phyloP scores from a whole-genome alignment of 768 basidiomycete species.

The Pisolithus microcarpus region DNA sequence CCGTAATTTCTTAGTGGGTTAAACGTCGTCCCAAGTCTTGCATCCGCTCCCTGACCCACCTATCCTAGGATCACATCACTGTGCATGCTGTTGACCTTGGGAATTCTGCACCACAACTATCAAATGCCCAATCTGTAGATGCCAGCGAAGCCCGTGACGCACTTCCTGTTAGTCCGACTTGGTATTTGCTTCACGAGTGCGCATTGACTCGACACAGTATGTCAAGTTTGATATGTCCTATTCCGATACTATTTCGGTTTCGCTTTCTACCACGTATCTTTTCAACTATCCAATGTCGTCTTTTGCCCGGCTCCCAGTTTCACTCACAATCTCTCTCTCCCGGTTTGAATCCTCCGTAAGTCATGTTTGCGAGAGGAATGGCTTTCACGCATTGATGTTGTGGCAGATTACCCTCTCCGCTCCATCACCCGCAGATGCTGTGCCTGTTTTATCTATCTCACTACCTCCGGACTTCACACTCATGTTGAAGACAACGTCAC shows the following conservation, averaged over 20 bases:
- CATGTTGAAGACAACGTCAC: slow-evolving; percentile 78
- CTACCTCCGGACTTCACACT: slow-evolving; percentile 85
- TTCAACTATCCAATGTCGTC: slow-evolving; percentile 81
- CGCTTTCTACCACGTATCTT: slow-evolving; percentile 72
- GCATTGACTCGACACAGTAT: slow-evolving; percentile 41
- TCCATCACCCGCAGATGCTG: slow-evolving; percentile 43
- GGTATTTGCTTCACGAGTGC: not conserved
- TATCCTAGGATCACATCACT: slow-evolving; percentile 71
- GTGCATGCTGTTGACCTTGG: slow-evolving; percentile 84
- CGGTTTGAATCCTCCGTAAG: slow-evolving; percentile 63
- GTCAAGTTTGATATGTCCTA: slow-evolving; percentile 83
- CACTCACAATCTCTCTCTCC: slow-evolving; percentile 70
- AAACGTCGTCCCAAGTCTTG: not conserved
- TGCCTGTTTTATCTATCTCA: slow-evolving; percentile 61
- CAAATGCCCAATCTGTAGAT: slow-evolving; percentile 51
- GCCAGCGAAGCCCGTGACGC: slow-evolving; percentile 6
- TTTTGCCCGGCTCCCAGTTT: slow-evolving; percentile 78
- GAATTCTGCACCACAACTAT: slow-evolving; percentile 68
- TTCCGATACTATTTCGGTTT: slow-evolving; percentile 76
- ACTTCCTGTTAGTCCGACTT: slow-evolving; percentile 23
- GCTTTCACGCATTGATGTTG: slow-evolving; percentile 1
- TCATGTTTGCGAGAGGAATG: slow-evolving; percentile 5
- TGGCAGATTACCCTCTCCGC: slow-evolving; percentile 56
- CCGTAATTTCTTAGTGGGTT: slow-evolving; percentile 54
- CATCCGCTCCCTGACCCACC: slow-evolving; percentile 2